Percentiles rank a stretch among this genome's conserved stretches.
phyloP scores from a whole-genome alignment of 2,329 filamentous ascomycete species.

The Verticillium tricorpus region DNA sequence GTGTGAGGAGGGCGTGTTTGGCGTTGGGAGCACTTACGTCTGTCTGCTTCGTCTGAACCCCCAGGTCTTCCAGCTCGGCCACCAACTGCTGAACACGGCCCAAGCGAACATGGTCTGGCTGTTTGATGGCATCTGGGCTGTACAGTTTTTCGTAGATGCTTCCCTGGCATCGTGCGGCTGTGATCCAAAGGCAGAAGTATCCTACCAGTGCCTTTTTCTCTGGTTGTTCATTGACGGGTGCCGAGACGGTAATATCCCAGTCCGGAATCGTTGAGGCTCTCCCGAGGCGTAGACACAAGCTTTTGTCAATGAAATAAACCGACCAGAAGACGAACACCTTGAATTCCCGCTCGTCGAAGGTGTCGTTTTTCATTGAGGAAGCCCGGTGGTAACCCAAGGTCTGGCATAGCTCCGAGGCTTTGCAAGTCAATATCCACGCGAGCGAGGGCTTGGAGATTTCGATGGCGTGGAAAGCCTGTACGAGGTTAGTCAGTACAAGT shows the following conservation, averaged over 20 bases:
- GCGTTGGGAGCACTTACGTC: slow-evolving; percentile 8
- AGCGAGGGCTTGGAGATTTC: slow-evolving; percentile 27
- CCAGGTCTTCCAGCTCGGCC: slow-evolving; percentile 25
- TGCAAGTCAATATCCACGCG: slow-evolving; percentile 23
- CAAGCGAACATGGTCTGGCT: slow-evolving; percentile 25
- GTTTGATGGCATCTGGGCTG: slow-evolving; percentile 32
- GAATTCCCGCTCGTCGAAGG: slow-evolving; percentile 19
- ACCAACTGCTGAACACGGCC: slow-evolving; percentile 26
- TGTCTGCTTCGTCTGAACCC: slow-evolving; percentile 17
- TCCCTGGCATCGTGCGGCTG: slow-evolving; percentile 49
- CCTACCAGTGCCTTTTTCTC: slow-evolving; percentile 19
- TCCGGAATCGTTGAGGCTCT: slow-evolving; percentile 49
- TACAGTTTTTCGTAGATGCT: slow-evolving; percentile 53
- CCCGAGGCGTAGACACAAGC: slow-evolving; percentile 50
- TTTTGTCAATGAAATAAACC: slow-evolving; percentile 52
- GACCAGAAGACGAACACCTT: slow-evolving; percentile 50
- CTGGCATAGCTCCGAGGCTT: slow-evolving; percentile 25
- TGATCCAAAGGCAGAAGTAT: slow-evolving; percentile 43
- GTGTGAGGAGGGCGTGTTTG: neutral
- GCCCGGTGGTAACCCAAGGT: slow-evolving; percentile 24
- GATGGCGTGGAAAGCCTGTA: slow-evolving; percentile 23
- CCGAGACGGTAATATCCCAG: slow-evolving; percentile 47
- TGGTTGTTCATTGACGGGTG: slow-evolving; percentile 26
- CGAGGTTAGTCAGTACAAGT: neutral
- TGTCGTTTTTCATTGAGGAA: slow-evolving; percentile 19